Base-by-base conservation (phyloP, 2,329 filamentous ascomycete genomes). In the Clarireedia monteithiana region DNA sequence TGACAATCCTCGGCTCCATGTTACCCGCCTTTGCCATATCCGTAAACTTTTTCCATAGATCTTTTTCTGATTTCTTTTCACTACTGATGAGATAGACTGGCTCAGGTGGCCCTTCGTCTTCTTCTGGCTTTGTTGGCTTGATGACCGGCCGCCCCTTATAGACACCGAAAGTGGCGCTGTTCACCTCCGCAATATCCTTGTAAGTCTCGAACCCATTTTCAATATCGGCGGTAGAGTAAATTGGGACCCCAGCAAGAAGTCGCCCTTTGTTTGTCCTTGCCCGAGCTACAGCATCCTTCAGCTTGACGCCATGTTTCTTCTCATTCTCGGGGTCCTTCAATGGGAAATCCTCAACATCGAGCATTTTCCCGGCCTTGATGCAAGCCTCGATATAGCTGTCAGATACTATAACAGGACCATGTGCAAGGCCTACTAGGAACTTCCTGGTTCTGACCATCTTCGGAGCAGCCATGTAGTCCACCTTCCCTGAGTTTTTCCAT, bases 371-470 rank as follows among this genome's bases (percentile, higher is more conserved):
- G 34, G 82, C 76, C 47, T 88, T 82, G 10, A 97, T 76, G 48
- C 87, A 89, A 24, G 81, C 77, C 55, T 92, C 88, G 56, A 99
- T 82, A 70, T 90, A 99, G 7, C 81, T 78, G 0, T 86, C 87
- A 47, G 84, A 84, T 53, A 97, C 80, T 45, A 97, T 81, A 1
- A 81, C 79, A 0, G 91, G 89, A 0, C 88, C 91, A 58, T 83
- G 84, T 17, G 94, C 91, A 27, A 99, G 75, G 12, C 91, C 90
- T 59, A 86, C 87, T 50, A 97, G 84, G 68, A 99, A 99, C 68
- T 99, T 99, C 69, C 89, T 84, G 0, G 94, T 99, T 39, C 94
- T 86, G 36, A 96, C 82, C 59, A 97, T 83, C 44, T 84, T 81
- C 0, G 92, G 94, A 3, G 92, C 92, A 36, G 90, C 91, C 10